Base-by-base conservation (phyloP, 257 asterid species). In the Datura wrightii region DNA sequence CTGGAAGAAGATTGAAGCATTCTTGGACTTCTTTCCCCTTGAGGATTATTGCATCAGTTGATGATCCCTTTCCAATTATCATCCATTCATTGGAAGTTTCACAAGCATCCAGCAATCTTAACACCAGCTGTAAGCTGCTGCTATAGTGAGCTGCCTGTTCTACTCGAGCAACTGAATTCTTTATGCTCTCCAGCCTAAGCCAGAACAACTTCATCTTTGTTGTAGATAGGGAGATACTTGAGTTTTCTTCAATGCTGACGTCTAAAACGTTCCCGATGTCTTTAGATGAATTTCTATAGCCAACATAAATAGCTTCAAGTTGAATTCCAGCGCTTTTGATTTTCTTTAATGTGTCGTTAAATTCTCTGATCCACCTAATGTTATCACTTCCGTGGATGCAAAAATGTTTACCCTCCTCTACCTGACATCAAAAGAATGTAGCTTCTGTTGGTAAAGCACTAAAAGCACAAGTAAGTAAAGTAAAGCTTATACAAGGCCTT, bases 301-400 rank as follows among this genome's bases (percentile, higher is more conserved):
- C 97, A 24, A 90, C 95, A 46, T 93, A 92, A 10, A 92, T 56
- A 84, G 81, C 82, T 87, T 93, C 94, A 10, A 93, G 88, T 58
- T 90, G 87, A 76, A 85, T 84, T 82, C 92, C 91, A 18, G 84
- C 58, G 14, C 70, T 60, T 70, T 82, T 86, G 34, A 91, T 66
- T 88, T 86, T 84, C 69, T 89, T 88, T 62, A 90, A 78, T 46
- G 48, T 85, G 60, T 83, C 37, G 80, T 78, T 88, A 78, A 93
- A 85, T 53, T 88, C 88, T 89, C 88, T 89, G 24, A 91, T 88
- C 97, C 97, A 94, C 14, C 89, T 91, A 50, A 88, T 1, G 90
- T 86, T 88, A 44, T 87, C 87, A 82, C 97, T 93, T 79, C 93
- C 98, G 65, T 84, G 92, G 16, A 94, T 86, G 89, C 95, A 93